Conservation (phyloP, 306 rosid species). For the Malus asiatica region DNA sequence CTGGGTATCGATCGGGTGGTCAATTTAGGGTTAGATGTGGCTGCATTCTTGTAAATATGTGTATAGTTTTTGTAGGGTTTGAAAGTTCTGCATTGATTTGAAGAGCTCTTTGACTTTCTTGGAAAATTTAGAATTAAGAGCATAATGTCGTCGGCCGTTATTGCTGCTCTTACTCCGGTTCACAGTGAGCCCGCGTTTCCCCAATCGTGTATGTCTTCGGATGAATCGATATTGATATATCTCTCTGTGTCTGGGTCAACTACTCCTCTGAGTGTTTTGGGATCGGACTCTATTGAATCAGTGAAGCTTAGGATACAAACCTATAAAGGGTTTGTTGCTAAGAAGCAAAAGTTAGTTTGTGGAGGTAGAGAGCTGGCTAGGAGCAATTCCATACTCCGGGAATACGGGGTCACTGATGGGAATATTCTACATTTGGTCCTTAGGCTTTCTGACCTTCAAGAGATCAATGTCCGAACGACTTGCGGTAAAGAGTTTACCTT, state of each 20-base stretch:
- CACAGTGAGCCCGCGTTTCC: slow-evolving; percentile 37
- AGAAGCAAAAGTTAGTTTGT: slow-evolving; percentile 80
- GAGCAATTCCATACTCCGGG: slow-evolving; percentile 63
- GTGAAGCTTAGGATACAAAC: slow-evolving; percentile 70
- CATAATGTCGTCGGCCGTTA: slow-evolving; percentile 83
- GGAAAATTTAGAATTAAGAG: background rate
- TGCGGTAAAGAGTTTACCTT: slow-evolving; percentile 63
- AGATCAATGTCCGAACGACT: slow-evolving; percentile 54
- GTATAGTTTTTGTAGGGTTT: slow-evolving; percentile 18
- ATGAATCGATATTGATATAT: slow-evolving; percentile 52
- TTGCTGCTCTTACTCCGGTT: slow-evolving; percentile 48
- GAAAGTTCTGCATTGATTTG: slow-evolving; percentile 5
- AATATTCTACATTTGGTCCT: slow-evolving; percentile 87
- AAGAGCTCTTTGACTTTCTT: slow-evolving; percentile 21
- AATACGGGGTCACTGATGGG: slow-evolving; percentile 76
- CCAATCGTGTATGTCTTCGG: slow-evolving; percentile 28
- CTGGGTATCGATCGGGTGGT: slow-evolving; percentile 35
- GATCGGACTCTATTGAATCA: slow-evolving; percentile 75
- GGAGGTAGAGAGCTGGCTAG: slow-evolving; percentile 86
- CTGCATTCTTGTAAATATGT: slow-evolving; percentile 2
- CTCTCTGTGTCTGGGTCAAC: slow-evolving; percentile 51
- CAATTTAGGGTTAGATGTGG: slow-evolving; percentile 14
- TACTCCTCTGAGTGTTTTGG: slow-evolving; percentile 63
- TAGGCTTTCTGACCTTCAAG: slow-evolving; percentile 70
- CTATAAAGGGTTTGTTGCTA: slow-evolving; percentile 63